A percentile compares a stretch with the other conserved stretches of the same genome.
phyloP scores from a whole-genome alignment of 306 rosid species.

The Dalbergia oliveri region DNA sequence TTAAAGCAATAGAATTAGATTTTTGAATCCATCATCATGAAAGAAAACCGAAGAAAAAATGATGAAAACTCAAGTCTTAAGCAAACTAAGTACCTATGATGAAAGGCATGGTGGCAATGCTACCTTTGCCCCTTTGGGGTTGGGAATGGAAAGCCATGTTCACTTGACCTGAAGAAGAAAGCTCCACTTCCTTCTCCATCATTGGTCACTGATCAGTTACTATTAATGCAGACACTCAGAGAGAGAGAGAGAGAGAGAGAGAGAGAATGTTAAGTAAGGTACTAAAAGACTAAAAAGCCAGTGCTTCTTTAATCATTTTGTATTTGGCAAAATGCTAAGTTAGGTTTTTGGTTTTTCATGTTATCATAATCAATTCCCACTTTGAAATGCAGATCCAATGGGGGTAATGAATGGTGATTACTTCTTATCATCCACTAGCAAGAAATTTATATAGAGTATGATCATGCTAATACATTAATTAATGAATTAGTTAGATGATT shows the following conservation, averaged over 20 bases:
- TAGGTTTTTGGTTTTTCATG: neutral
- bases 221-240: too few relatives aligned
- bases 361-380: constrained; percentile 13
- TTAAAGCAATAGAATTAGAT: neutral
- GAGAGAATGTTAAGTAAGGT: too few relatives aligned
- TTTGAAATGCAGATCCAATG: constrained; percentile 25
- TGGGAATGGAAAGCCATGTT: constrained; percentile 29
- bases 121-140: constrained; percentile 51
- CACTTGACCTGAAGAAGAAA: constrained; percentile 36
- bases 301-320: neutral
- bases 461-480: neutral
- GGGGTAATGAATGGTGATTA: neutral
- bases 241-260: too few relatives aligned
- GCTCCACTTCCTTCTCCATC: constrained; percentile 50
- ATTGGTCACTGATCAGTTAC: too few relatives aligned
- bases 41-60: too few relatives aligned
- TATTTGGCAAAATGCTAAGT: neutral
- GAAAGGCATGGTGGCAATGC: constrained; percentile 73
- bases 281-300: neutral
- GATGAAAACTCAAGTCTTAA: neutral
- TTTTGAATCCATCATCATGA: too few relatives aligned
- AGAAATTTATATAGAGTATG: neutral
- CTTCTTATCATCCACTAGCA: constrained; percentile 1
- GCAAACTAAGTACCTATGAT: constrained; percentile 55
- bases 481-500: constrained; percentile 13